These are phyloP conservation scores for Ustanciosporium gigantosporum DNA, from an alignment of 1,284 basidiomycete genomes.

Conservation along the genomic window DNA sequence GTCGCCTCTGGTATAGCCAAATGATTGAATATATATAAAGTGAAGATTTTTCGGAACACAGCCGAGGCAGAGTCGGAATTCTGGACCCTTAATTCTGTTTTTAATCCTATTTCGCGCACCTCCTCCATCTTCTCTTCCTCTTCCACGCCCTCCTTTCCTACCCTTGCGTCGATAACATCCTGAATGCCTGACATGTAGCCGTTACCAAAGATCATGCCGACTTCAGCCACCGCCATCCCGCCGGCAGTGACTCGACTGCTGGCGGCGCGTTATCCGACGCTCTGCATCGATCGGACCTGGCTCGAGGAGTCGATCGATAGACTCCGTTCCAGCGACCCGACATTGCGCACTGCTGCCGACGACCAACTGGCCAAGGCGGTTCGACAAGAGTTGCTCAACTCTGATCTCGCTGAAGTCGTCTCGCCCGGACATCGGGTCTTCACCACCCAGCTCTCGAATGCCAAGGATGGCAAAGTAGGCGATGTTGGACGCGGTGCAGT, in stretches of 20 bases:
- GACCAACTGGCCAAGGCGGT: slow-evolving; percentile 27
- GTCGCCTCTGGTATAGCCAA: no score
- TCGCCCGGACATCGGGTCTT: slow-evolving; percentile 5
- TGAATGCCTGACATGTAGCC: no score
- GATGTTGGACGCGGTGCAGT: slow-evolving; percentile 9
- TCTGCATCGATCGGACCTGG: slow-evolving; percentile 15
- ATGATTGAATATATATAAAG: no score
- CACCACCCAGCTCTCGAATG: background rate
- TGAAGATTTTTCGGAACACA: no score
- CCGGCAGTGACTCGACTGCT: slow-evolving; percentile 23
- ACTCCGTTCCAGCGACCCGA: background rate
- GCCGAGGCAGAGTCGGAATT: no score
- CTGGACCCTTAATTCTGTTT: no score
- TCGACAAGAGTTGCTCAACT: slow-evolving; percentile 20
- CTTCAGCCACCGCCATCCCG: slow-evolving; percentile 2
- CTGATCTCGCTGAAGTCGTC: slow-evolving; percentile 12
- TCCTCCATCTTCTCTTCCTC: no score
- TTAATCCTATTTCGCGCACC: no score
- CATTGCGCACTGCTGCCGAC: background rate
- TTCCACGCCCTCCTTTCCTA: no score
- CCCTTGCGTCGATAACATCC: no score
- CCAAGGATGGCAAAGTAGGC: slow-evolving; percentile 6
- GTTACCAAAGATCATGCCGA: no score
- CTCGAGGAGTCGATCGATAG: slow-evolving; percentile 4
- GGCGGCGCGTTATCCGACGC: slow-evolving; percentile 30